Base-by-base conservation (phyloP, 257 asterid genomes). In the Nicotiana attenuata region DNA sequence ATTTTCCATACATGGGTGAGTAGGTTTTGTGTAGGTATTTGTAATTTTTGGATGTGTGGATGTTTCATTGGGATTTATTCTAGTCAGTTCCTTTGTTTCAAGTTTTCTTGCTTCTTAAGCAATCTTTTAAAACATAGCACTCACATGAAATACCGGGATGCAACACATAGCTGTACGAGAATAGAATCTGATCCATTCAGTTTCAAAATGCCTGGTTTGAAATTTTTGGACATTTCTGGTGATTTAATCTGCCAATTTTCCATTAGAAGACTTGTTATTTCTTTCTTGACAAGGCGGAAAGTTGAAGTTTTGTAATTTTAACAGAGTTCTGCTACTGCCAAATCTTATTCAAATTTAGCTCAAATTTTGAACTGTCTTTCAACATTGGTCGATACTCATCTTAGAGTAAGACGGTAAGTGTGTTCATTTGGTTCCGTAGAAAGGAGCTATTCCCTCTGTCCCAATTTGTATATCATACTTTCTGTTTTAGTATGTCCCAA, bases 51-150 rank as follows among this genome's bases (percentile, higher is more conserved):
- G 10, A n/a, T 8, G 31, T 71, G 61, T 47, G 29, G 33, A n/a
- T 52, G 77, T 60, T 63, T 28, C 3, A 28, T 28, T 65, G 8
- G 45, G 1, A 16, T 19, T 77, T 41, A 13, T 63, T 31, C 7
- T 80, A 29, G n/a, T 65, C 33, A 29, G 26, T 19, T 50, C 5
- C 10, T 19, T 10, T 55, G 79, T 20, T 11, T 5, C 15, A 29
- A 31, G n/a, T 77, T 78, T 83, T 84, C 87, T 83, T 86, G 89
- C 38, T 68, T 75, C 83, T 16, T 45, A 83, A 83, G 89, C 80
- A 81, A 83, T 71, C 87, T 64, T 80, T 64, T 63, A 28, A 35
- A 29, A 15, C 13, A 56, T 24, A 10, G 0, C 55, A 50, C 13
- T 50, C 55, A 50, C 16, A 50, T 50, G 0, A 50, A 50, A 50